Conservation (phyloP, 495 filamentous ascomycete species). For the Podospora tetraspora region DNA sequence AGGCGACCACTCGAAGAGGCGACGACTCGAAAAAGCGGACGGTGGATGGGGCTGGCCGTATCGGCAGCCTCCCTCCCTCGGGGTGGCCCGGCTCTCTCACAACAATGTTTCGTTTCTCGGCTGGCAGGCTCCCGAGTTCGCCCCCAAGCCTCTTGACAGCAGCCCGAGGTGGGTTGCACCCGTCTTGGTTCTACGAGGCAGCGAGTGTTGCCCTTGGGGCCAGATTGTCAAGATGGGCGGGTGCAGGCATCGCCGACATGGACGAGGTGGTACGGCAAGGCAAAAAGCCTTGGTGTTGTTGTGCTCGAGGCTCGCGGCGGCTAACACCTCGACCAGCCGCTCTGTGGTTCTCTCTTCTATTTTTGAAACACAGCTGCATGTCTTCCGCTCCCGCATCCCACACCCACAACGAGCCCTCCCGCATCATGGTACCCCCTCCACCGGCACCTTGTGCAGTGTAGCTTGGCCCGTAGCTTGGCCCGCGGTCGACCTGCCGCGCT, state of each 20-base stretch:
- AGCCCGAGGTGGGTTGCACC: not conserved
- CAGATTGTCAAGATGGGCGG: not conserved
- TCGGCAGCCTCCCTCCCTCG: conserved; percentile 2
- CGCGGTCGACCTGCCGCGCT: not conserved
- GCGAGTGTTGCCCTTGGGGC: not conserved
- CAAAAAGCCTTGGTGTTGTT: conserved; percentile 14
- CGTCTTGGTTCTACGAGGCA: not conserved
- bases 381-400: conserved; percentile 23
- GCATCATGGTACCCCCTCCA: conserved; percentile 6
- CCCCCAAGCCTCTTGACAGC: not conserved
- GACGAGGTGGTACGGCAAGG: conserved; percentile 12
- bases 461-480: not conserved
- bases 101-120: conserved; percentile 1
- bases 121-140: not conserved
- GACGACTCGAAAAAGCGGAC: conserved; percentile 15
- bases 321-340: conserved; percentile 7
- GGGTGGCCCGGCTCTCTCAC: conserved; percentile 4
- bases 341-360: conserved; percentile 13
- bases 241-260: not conserved
- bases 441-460: conserved; percentile 7
- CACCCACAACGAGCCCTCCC: conserved; percentile 8
- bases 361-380: conserved; percentile 22
- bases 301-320: conserved; percentile 24
- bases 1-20: conserved; percentile 20
- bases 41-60: not conserved